Evolutionary conservation across 495 filamentous ascomycete genomes (phyloP), one percentile per base, ranked within the genome.

Genomic region (Aspergillus haitiensis): DNA sequence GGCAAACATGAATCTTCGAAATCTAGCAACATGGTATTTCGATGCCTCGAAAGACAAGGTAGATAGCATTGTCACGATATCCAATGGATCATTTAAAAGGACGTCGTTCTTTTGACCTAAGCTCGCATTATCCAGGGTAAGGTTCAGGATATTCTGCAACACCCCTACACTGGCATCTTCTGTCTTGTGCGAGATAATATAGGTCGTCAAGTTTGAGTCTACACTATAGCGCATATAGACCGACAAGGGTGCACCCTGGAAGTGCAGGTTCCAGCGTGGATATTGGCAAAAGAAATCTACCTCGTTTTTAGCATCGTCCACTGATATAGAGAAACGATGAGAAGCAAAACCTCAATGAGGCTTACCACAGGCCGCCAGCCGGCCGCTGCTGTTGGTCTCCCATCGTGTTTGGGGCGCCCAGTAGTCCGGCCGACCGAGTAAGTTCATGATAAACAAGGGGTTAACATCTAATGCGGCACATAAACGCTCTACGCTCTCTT

Each of bases 261-360:
- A 0, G 27, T 51, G 48, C 32, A 51, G 13, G 31, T 51, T 35
- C 48, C 48, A 51, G 31, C 48, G 48, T 4, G 48, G 48, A 15
- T 51, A 33, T 33, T 51, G 48, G 10, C 48, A 51, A 33, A 51
- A 51, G 48, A 51, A 51, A 51, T 51, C 48, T 51, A 31, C 11
- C 9, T 7, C n/a, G 12, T 4, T 4, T 34, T 49, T 18, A 49
- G 46, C 27, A 5, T 31, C 1, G 18, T 6, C 16, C n/a, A 13
- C 10, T 18, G 47, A 15, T 1, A 13, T 51, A 35, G 1, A 3
- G 21, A 3, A 27, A 27, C 21, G 31, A 16, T 34, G 48, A 15
- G 31, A n/a, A 27, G 1, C 21, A 27, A 27, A 27, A 5, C 27
- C 10, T 6, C 11, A 3, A 2, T 34, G 16, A 13, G n/a, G 31